These are phyloP conservation scores for Vitis hybrid DNA, from an alignment of 177 flowering plant species.

Conservation along the genomic window DNA sequence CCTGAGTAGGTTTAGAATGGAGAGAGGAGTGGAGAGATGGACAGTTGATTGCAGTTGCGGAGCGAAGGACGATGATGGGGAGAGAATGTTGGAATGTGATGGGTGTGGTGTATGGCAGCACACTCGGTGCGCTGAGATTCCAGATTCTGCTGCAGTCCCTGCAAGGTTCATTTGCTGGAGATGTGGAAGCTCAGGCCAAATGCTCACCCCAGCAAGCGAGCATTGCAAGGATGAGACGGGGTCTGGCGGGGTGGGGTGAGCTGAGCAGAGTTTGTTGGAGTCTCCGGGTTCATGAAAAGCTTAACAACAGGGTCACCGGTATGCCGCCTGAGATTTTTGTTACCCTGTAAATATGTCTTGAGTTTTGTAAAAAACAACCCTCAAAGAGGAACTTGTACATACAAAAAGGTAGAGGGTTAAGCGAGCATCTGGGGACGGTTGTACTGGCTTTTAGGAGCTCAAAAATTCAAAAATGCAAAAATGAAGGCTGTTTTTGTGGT, in stretches of 20 bases:
- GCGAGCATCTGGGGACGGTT: no score
- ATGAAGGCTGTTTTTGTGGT: no score
- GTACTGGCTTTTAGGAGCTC: no score
- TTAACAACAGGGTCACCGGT: not conserved
- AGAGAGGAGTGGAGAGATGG: conserved; percentile 78
- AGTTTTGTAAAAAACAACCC: not conserved
- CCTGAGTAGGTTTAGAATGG: conserved; percentile 55
- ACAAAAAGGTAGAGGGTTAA: no score
- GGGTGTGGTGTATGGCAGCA: conserved; percentile 86
- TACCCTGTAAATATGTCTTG: not conserved
- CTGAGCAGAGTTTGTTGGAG: not conserved
- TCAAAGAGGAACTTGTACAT: no score
- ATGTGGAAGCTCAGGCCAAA: conserved; percentile 26
- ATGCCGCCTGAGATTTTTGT: not conserved
- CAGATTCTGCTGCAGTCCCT: conserved; percentile 52
- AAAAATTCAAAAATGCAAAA: no score
- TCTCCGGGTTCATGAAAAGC: not conserved
- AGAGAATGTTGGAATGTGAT: conserved; percentile 91
- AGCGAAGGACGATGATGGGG: conserved; percentile 91
- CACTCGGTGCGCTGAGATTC: conserved; percentile 77
- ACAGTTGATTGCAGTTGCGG: conserved; percentile 83
- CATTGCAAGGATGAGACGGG: conserved; percentile 16
- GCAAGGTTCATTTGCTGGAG: conserved; percentile 48
- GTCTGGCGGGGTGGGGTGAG: not conserved
- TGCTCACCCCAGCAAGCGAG: not conserved